These are phyloP conservation scores for Trametes polyzona DNA, from an alignment of 1,284 basidiomycete species.

Conservation along the genomic window DNA sequence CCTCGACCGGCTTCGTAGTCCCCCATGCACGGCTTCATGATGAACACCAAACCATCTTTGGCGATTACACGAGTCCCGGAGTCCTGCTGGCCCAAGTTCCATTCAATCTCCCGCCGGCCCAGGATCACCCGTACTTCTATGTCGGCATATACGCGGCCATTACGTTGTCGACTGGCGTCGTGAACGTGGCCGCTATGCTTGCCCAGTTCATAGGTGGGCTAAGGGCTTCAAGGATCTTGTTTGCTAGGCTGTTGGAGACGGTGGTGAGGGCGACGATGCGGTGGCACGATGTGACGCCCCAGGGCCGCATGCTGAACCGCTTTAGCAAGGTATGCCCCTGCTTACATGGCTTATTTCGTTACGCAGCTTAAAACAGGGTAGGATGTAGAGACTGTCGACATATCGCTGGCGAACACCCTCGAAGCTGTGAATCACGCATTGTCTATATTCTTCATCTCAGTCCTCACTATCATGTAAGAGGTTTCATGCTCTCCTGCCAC, in stretches of 20 bases:
- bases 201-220: slow-evolving; percentile 67
- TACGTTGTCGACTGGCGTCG: slow-evolving; percentile 49
- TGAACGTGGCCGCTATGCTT: slow-evolving; percentile 48
- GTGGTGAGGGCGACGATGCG: slow-evolving; percentile 70
- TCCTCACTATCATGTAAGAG: slow-evolving; percentile 62
- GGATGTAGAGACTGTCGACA: slow-evolving; percentile 83
- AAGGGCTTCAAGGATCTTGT: slow-evolving; percentile 62
- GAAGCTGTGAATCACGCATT: slow-evolving; percentile 76
- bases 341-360: no score
- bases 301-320: slow-evolving; percentile 66
- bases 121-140: slow-evolving; percentile 64
- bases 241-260: slow-evolving; percentile 54
- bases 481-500: not conserved
- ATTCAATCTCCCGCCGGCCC: slow-evolving; percentile 47
- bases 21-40: no score
- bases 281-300: slow-evolving; percentile 55
- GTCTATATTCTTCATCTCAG: slow-evolving; percentile 71
- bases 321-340: slow-evolving; percentile 64
- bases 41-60: slow-evolving; percentile 38
- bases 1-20: no score
- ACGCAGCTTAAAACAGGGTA: slow-evolving; percentile 28
- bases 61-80: slow-evolving; percentile 42
- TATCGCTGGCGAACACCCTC: slow-evolving; percentile 68
- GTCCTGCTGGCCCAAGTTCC: no score
- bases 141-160: slow-evolving; percentile 65